Evolutionary conservation across 495 filamentous ascomycete species (phyloP), one percentile per base, ranked within the genome.

Genomic region (Daldinia concentrica): DNA sequence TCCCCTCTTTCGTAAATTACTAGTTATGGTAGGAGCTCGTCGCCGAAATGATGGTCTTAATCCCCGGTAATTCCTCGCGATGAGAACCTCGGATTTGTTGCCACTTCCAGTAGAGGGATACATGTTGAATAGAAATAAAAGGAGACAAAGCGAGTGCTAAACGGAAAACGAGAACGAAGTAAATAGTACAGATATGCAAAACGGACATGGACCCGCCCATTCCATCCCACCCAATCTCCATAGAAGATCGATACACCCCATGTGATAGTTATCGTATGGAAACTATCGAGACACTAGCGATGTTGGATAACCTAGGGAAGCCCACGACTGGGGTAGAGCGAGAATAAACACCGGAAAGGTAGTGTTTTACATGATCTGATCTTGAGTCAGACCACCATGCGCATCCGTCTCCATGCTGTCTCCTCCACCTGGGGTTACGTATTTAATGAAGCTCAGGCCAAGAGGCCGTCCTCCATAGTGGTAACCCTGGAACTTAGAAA

Each of bases 401-500:
- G 87, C 82, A 71, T 95, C 90, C 32, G 88, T 92, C 72, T 97
- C 93, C 92, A 95, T 97, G 69, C 83, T 86, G 73, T 94, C 93
- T 17, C 86, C 88, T 62, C 83, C 81, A 30, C 83, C 86, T 0
- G 86, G 84, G 71, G 88, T 93, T 75, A 90, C 80, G 80, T 98
- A 98, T 78, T 94, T 94, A 81, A 97, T 94, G 79, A 91, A 98
- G 73, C 88, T 92, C 64, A 99, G 87, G 30, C 94, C 93, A 58
- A 99, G 89, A 66, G 96, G 95, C 68, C 95, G 92, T 45, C 95
- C 95, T 69, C 95, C 95, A 77, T 99, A 99, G 77, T 97, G 92
- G 76, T 99, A 99, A 58, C 94, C 94, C 71, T 94, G 93, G 84
- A 99, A 99, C 77, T 98, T 99, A 74, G 92, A 90, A 76, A 98